phyloP scores from a whole-genome alignment of 164 flowering plant species.

The Magnolia sinica region DNA sequence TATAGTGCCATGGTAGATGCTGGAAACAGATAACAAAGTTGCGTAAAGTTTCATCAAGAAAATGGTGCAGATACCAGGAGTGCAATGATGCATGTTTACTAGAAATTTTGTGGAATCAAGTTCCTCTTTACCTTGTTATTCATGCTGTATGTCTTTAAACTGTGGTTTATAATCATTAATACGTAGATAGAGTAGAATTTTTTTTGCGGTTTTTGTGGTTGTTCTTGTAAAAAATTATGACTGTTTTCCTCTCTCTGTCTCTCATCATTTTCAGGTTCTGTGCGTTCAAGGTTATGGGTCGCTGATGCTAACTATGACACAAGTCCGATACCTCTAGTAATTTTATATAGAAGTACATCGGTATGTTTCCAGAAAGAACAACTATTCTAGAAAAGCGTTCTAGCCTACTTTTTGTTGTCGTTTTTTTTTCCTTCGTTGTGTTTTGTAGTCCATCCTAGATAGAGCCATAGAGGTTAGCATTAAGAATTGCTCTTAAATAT shows the following conservation, averaged over 20 bases:
- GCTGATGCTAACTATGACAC: slow-evolving; percentile 43
- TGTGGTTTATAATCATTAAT: not conserved
- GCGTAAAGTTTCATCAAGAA: no score
- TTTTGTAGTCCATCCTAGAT: not conserved
- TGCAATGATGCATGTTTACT: not conserved
- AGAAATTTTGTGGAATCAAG: not conserved
- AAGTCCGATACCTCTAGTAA: slow-evolving; percentile 50
- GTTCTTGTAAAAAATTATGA: not conserved
- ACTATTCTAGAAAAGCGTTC: not conserved
- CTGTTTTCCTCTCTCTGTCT: not conserved
- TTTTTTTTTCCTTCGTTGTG: not conserved
- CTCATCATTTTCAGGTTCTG: slow-evolving; percentile 42
- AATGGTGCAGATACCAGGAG: no score
- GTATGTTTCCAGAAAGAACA: slow-evolving; percentile 31
- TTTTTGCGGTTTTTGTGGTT: not conserved
- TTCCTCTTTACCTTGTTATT: not conserved
- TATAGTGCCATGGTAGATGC: no score
- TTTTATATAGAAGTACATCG: slow-evolving; percentile 33
- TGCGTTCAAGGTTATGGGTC: slow-evolving; percentile 51
- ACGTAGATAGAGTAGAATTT: no score
- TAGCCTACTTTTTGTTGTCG: not conserved
- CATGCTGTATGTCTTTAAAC: not conserved
- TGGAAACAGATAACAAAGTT: no score
- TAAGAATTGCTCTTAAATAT: no score
- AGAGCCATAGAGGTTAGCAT: no score